Percentiles rank a stretch among this genome's conserved stretches.
Conservation (phyloP, 192 early-diverging fungal genomes). For the Dispira simplex region DNA sequence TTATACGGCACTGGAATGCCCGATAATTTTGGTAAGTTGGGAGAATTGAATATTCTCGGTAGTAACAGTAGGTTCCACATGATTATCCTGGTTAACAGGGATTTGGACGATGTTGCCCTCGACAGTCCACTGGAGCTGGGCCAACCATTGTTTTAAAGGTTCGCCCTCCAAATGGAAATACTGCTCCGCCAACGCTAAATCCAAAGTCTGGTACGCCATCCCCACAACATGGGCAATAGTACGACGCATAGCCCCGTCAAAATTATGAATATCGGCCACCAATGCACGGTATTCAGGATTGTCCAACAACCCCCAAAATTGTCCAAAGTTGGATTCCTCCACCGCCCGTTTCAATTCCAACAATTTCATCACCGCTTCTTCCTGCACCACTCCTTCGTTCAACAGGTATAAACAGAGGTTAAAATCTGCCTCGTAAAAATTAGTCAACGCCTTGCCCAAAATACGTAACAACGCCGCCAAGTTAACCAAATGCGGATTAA, state of each 20-base stretch:
- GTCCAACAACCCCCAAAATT: constrained; percentile 45
- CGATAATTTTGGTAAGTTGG: constrained; percentile 31
- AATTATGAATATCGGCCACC: constrained; percentile 45
- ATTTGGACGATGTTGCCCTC: constrained; percentile 43
- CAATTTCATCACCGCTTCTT: constrained; percentile 39
- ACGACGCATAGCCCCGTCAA: constrained; percentile 55
- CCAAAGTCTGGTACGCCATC: constrained; percentile 73
- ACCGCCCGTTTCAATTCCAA: constrained; percentile 58
- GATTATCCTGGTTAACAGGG: constrained; percentile 69
- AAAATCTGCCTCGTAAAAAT: constrained; percentile 75
- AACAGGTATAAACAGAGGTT: constrained; percentile 81
- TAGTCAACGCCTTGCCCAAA: constrained; percentile 67
- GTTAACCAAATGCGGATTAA: constrained; percentile 68
- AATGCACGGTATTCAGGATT: constrained; percentile 33
- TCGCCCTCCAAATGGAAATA: constrained; percentile 57
- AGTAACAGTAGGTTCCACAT: constrained; percentile 70
- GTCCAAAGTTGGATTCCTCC: constrained; percentile 54
- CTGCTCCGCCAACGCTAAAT: constrained; percentile 29
- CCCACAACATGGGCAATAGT: constrained; percentile 57
- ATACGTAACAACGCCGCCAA: constrained; percentile 54
- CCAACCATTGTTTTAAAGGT: constrained; percentile 39
- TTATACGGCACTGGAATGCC: constrained; percentile 26
- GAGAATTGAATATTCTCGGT: constrained; percentile 81
- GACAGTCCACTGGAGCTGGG: constrained; percentile 46
- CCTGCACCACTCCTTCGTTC: constrained; percentile 42